Base-by-base conservation (phyloP, 2,329 filamentous ascomycete genomes). In the Phialemoniopsis sp. region DNA sequence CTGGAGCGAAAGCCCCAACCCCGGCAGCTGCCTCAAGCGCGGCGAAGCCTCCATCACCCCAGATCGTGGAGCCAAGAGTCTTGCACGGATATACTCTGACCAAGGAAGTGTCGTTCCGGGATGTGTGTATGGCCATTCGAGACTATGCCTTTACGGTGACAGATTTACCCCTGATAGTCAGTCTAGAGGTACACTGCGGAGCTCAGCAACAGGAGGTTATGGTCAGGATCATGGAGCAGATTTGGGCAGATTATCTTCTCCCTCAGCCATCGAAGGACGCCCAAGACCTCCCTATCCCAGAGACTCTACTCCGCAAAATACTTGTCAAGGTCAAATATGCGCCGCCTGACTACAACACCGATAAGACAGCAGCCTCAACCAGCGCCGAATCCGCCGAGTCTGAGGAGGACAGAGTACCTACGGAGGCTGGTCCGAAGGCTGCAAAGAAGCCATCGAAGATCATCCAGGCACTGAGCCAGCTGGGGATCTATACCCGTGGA, bases 41-140 rank as follows among this genome's bases (percentile, higher is more conserved):
- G 13, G 30, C 34, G 5, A 36, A 29, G 4, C 41, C 32, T 13
- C 32, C 46, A 8, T 26, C 37, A 13, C 50, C 38, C 39, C 49
- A 42, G 39, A 45, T 62, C 4, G 52, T 71, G 13, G 89, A 95
- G 57, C 89, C 89, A 1, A 73, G 82, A 30, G 89, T 95, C 2
- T 69, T 91, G 8, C 89, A 95, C 59, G 89, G 88, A 2, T 89
- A 95, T 60, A 97, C 93, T 0, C 73, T 95, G 15, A 98, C 93
- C 13, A 90, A 87, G 50, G 86, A 93, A 44, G 80, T 95, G 30
- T 76, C 86, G 0, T 97, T 97, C 62, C 80, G 90, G 36, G 79
- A 85, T 32, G 91, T 97, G 3, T 95, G 90, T 63, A 70, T 76
- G 40, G 81, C 87, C 0, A 90, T 97, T 48, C 73, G 80, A 26